Base-by-base conservation (phyloP, 257 asterid species). In the Henckelia pumila region DNA sequence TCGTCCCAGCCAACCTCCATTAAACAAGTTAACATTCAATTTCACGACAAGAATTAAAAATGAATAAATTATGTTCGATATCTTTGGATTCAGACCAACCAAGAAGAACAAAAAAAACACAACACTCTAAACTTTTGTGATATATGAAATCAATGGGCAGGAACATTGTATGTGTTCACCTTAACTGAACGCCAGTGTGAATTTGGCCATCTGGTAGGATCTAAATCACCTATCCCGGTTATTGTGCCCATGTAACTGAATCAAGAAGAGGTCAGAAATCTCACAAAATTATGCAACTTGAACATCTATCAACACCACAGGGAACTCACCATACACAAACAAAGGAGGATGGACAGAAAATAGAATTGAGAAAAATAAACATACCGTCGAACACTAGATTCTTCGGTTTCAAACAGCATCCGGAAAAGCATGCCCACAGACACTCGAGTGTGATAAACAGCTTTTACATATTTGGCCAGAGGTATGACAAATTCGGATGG, bases 171-270 rank as follows among this genome's bases (percentile, higher is more conserved):
- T 33, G 52, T 0, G 19, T 3, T 40, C 75, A 85, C 96, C 92
- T 89, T 87, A 64, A 89, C 92, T 0, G 95, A 87, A 19, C 95
- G 96, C 96, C 96, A 89, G 73, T 89, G 92, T 13, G 96, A 89
- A 82, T 85, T 89, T 25, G 84, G 81, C 96, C 96, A 89, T 58
- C 77, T 77, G 55, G 55, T 80, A 47, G 84, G 82, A 78, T 89
- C 96, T 80, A 83, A 66, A 73, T 89, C 96, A 56, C 91, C 77
- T 68, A 89, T 79, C 70, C 89, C 91, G 73, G 96, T 85, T 75
- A 89, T 84, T 8, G 96, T 89, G 68, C 96, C 96, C 96, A 89
- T 89, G 74, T 89, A 87, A 63, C 96, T 89, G 86, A 68, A 71
- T 2, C 56, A 73, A 66, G 28, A 66, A 64, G 17, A n/a, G 26